Evolutionary conservation across 305 asterid species (phyloP).

Genomic region (Lippia alba): DNA sequence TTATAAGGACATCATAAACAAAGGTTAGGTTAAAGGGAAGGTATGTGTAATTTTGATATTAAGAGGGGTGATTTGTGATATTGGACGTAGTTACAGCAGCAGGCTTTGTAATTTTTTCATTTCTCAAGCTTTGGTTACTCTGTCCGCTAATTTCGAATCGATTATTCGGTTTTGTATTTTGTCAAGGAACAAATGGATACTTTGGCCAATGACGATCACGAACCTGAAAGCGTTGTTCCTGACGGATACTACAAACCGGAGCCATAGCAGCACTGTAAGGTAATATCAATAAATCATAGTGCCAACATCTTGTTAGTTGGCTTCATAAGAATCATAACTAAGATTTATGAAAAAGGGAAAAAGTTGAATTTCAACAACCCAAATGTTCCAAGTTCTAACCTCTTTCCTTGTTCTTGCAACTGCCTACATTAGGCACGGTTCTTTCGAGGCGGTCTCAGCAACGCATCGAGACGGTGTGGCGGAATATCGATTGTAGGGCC

Average conservation of each 20-base stretch:
- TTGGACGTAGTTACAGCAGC: background rate
- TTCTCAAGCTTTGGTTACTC: background rate
- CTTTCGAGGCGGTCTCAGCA: no score
- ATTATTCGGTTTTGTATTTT: constrained; percentile 9
- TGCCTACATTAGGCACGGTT: background rate
- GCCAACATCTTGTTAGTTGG: no score
- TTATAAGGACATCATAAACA: no score
- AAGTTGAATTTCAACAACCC: background rate
- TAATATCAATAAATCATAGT: constrained; percentile 23
- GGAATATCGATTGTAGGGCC: no score
- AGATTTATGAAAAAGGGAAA: background rate
- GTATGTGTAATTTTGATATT: background rate
- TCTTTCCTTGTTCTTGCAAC: background rate
- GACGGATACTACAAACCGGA: constrained; percentile 58
- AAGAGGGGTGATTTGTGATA: background rate
- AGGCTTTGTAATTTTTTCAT: background rate
- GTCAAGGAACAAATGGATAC: constrained; percentile 50
- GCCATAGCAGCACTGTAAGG: constrained; percentile 54
- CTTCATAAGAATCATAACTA: background rate
- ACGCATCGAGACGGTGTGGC: no score
- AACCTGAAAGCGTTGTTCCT: constrained; percentile 55
- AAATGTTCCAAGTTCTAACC: background rate
- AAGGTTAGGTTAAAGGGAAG: background rate
- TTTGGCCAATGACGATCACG: constrained; percentile 50
- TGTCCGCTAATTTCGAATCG: no score